Base-by-base conservation (phyloP, 2,329 filamentous ascomycete species). In the Aaosphaeria arxii region DNA sequence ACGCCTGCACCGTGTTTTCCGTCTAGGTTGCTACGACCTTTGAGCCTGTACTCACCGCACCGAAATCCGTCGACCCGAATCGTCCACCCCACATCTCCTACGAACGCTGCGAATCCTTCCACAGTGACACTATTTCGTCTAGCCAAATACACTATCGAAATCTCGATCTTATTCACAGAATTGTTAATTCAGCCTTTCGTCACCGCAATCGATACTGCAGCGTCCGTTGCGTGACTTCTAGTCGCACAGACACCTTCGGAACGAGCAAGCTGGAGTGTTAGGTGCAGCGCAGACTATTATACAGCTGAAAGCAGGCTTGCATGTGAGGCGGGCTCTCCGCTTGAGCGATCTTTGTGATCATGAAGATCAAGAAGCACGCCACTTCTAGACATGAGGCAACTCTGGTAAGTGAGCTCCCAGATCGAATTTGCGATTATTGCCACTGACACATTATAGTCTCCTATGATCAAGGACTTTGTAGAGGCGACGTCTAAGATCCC, bases 381-480 rank as follows among this genome's bases (percentile, higher is more conserved):
- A 77, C 74, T 43, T 72, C 77, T 62, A 72, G 76, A 61, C 78
- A 81, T 70, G 76, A 77, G 60, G 75, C 75, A 42, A 79, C 77
- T 53, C 67, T 79, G 61, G 74, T 77, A 67, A 53, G 71, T 7
- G 11, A 7, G 28, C 9, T 29, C 24, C 11, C 33, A n/a, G 9
- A n/a, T 36, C 17, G 17, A 24, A 24, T 11, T 41, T 11, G 11
- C 39, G 33, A 11, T 41, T 11, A 41, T 41, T 28, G 39, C 54
- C 58, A 41, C 47, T 50, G 28, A 50, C 40, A 30, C 11, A 7
- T 11, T 38, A 49, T 70, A 96, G 89, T 96, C 94, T 71, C 87
- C 90, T 58, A 95, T 88, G 79, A 81, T 97, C 56, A 82, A 86
- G 71, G 80, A 87, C 46, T 97, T 91, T 66, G 86, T 96, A 62